Percentiles rank a stretch among this genome's conserved stretches.
phyloP scores from a whole-genome alignment of 169 alveolate genomes.

The Hepatocystis sp. region DNA sequence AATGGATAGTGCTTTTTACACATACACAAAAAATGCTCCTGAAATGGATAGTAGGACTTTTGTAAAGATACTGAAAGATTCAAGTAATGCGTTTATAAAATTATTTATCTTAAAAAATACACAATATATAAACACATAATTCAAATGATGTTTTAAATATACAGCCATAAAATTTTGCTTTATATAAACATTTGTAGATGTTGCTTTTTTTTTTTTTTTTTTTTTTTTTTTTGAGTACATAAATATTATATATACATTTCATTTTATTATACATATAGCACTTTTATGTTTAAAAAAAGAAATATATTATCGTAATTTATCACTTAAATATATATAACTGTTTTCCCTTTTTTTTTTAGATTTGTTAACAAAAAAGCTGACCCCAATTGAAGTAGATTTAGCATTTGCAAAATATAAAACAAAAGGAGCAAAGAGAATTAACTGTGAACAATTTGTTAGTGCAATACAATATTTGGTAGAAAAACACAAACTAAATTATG shows the following conservation, averaged over 20 bases:
- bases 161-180: too few species aligned
- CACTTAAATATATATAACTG: too few species aligned
- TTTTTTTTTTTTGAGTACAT: too few species aligned
- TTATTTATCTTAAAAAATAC: background rate
- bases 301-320: too few species aligned
- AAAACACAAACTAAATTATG: conserved; percentile 74
- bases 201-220: too few species aligned
- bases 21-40: conserved; percentile 83
- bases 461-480: conserved; percentile 82
- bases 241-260: too few species aligned
- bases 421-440: conserved; percentile 83
- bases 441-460: conserved; percentile 78
- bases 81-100: conserved; percentile 49
- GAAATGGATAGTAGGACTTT: conserved; percentile 89
- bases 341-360: conserved; percentile 32
- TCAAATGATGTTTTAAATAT: too few species aligned
- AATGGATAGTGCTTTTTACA: conserved; percentile 81
- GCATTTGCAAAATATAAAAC: conserved; percentile 87
- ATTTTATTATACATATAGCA: too few species aligned
- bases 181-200: too few species aligned
- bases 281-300: too few species aligned
- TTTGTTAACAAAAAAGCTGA: conserved; percentile 82
- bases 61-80: conserved; percentile 87
- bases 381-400: conserved; percentile 89
- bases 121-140: conserved; percentile 1